Evolutionary conservation across 2,329 filamentous ascomycete species (phyloP), one percentile per base, ranked within the genome.

Genomic region (Shiraia sp.): DNA sequence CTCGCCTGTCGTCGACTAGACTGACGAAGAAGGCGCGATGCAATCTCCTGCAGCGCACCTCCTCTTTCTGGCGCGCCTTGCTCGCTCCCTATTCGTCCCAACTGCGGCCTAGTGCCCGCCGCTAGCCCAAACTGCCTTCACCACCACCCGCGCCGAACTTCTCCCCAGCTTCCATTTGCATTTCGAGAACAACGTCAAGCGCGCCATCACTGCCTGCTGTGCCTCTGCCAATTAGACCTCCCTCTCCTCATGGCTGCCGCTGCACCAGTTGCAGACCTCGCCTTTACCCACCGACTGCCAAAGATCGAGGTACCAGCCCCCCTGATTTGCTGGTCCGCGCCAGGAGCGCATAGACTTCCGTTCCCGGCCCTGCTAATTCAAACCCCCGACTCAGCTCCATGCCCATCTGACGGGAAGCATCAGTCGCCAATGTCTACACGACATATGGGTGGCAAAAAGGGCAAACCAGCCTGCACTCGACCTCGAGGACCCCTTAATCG

Each of bases 341-440:
- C 45, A 39, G 43, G 36, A 27, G 38, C 36, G 55, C 55, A 51
- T 55, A 53, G 59, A 39, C 63, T 45, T 55, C 53, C 49, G 51
- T 56, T 53, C 49, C 51, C 52, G 55, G 56, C 54, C 41, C 43
- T 49, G 56, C 63, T 60, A 58, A 59, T 43, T 36, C 38, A 28
- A n/a, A n/a, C n/a, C n/a, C 43, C 38, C 52, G 30, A 57, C 48
- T 54, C 55, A 90, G 85, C 79, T 92, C 38, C 88, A 93, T 59
- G 88, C 88, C 48, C 88, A 93, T 68, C 77, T 93, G 31, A 88
- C 83, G 28, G 88, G 88, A 38, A 90, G 86, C 66, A 88, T 93
- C 65, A 86, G 81, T 61, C 81, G 85, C 23, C 72, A 81, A 57
- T 85, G 81, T 47, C 80, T 93, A 2, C 87, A 90, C 61, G 79